Evolutionary conservation across 495 filamentous ascomycete genomes (phyloP), one percentile per base, ranked within the genome.

Genomic region (Friedmanniomyces simplex): DNA sequence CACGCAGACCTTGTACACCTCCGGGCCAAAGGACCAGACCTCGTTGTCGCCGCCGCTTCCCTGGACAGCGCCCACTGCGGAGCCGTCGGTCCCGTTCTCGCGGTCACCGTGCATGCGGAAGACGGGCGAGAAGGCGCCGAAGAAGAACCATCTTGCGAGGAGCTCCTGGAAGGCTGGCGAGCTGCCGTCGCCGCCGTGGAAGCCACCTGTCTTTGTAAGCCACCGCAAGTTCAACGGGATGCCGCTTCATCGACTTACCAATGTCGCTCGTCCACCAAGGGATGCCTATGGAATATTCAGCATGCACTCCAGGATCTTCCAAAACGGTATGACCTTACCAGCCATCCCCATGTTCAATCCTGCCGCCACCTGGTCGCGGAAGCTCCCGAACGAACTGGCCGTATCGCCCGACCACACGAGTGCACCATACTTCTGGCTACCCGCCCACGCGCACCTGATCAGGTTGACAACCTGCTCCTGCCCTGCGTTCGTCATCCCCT

Each of bases 231-330:
- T 32, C 28, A 32, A 3, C 3, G 10, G 10, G 28, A n/a, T n/a
- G n/a, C n/a, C n/a, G n/a, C n/a, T 32, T 10, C 28, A 4, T 32
- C 28, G 28, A 32, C 28, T 3, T 32, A 32, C 28, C 79, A 37
- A 83, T 83, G 65, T 81, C 78, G 7, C 77, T 79, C 32, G 77
- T 81, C 77, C 77, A 79, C 78, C 77, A 81, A 1, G 78, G 75
- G 22, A 83, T 75, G 0, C 79, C 79, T 0, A 32, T 10, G 10
- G 28, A 32, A 3, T 32, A 10, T 3, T 32, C 28, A 32, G 28
- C 10, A 32, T 10, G 10, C 28, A 4, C 28, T 32, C 10, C 28
- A 32, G 10, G 28, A 32, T 32, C 28, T 32, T 32, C 10, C 10
- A 32, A 3, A 3, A 32, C 28, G 28, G 10, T 10, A 4, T 10